These are phyloP conservation scores for Aristolochia contorta DNA, from an alignment of 164 flowering plant genomes.

Conservation along the genomic window DNA sequence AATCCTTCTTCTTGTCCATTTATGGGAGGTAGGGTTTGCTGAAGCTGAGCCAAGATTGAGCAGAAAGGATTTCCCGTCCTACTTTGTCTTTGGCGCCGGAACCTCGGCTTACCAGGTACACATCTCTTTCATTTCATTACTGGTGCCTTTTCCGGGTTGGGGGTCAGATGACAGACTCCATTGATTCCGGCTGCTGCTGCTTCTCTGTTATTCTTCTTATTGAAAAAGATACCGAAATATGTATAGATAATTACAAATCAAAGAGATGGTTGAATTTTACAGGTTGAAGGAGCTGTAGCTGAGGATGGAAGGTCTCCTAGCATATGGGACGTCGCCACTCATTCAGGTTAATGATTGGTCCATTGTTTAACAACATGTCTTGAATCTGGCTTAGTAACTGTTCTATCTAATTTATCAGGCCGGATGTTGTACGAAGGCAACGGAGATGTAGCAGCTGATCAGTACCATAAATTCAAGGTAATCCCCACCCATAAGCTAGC, in stretches of 20 bases:
- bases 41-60: background rate
- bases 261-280: background rate
- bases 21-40: background rate
- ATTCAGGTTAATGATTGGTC: constrained; percentile 4
- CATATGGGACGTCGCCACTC: constrained; percentile 11
- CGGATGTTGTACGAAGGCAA: constrained; percentile 6
- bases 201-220: background rate
- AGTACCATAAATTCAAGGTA: constrained; percentile 14
- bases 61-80: constrained; percentile 1
- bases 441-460: constrained; percentile 9
- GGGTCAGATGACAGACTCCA: no score
- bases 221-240: no score
- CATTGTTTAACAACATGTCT: no score
- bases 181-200: background rate
- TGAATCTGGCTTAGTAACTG: background rate
- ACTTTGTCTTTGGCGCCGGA: constrained; percentile 9
- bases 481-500: background rate
- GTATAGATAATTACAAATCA: no score
- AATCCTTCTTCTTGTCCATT: background rate
- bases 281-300: constrained; percentile 13
- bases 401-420: constrained; percentile 1
- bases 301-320: constrained; percentile 14
- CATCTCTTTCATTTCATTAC: background rate
- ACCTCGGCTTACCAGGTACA: constrained; percentile 11
- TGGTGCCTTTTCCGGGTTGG: no score